phyloP scores from a whole-genome alignment of 2,329 filamentous ascomycete genomes.

The Colletotrichum graminicola region DNA sequence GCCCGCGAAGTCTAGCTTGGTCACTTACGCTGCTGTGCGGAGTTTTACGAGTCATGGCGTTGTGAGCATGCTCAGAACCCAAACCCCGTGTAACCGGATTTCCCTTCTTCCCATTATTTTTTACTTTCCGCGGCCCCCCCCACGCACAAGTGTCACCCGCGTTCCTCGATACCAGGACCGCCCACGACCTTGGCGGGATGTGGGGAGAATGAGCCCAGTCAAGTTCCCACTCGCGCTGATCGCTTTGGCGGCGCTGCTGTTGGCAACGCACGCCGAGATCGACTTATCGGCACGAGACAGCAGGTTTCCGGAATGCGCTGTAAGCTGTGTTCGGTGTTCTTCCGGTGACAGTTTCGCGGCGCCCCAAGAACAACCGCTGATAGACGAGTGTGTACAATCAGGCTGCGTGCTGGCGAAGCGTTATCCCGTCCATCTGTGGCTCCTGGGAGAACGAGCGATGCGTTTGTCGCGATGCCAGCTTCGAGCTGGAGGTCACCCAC shows the following conservation, averaged over 20 bases:
- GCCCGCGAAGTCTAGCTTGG: not conserved
- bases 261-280: not conserved
- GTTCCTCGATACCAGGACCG: not conserved
- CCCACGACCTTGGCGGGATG: not conserved
- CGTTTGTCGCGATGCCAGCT: slow-evolving; percentile 10
- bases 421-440: not conserved
- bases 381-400: not conserved
- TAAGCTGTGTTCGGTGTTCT: not conserved
- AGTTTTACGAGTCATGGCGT: not conserved
- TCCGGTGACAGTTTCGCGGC: not conserved
- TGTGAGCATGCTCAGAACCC: no score
- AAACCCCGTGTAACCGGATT: not conserved
- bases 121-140: not conserved
- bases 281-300: slow-evolving; percentile 16
- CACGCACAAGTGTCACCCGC: not conserved
- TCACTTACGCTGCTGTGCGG: not conserved
- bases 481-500: slow-evolving; percentile 19
- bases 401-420: slow-evolving; percentile 16
- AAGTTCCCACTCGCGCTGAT: not conserved
- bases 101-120: not conserved
- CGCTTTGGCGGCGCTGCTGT: not conserved
- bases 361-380: not conserved
- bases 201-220: not conserved
- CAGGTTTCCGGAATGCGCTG: slow-evolving; percentile 6
- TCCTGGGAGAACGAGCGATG: slow-evolving; percentile 21